Evolutionary conservation across 176 grass and related monocot species (phyloP), one percentile per base, ranked within the genome.

Genomic region (Zea luxurians): DNA sequence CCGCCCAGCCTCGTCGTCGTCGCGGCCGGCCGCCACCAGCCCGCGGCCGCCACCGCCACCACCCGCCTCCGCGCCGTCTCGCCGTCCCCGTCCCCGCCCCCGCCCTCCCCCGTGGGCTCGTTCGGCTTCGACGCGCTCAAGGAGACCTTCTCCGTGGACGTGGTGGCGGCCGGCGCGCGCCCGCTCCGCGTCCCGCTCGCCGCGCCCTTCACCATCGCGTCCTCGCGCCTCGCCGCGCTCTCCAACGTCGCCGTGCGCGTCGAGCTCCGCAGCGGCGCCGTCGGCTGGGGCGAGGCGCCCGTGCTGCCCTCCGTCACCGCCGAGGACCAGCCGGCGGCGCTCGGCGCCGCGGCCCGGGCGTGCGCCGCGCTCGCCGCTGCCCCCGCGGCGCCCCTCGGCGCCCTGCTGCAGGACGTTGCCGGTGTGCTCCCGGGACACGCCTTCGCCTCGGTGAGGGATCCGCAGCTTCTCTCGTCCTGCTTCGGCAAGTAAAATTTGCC

Each of bases 201-300:
- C 11, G 85, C 91, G 27, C 96, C 92, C 49, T 98, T 98, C 85
- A 98, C 92, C 66, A 95, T 99, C 90, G 90, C 96, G 10, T 87
- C 90, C 42, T 99, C 85, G 1, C 89, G 89, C 60, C 90, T 99
- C 42, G 92, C 89, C 0, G 68, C 86, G 7, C 90, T 95, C 4
- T 37, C 55, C 57, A 99, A 99, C 78, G 96, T 99, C 20, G 90
- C 96, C 61, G 77, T 99, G 8, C 64, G 96, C 16, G 86, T 99
- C 4, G 92, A 99, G 88, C 90, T 99, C 71, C 40, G 88, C 34
- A 89, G 85, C 80, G 92, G 96, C 78, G 85, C 88, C 36, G 86
- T 94, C 4, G 96, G 96, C 0, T 95, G 92, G 96, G 96, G 92
- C 1, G 96, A 98, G 85, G 90, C 86, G 4, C 88, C 96, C 16